Conservation (phyloP, 2,329 filamentous ascomycete genomes). For the Aspergillus fructus region DNA sequence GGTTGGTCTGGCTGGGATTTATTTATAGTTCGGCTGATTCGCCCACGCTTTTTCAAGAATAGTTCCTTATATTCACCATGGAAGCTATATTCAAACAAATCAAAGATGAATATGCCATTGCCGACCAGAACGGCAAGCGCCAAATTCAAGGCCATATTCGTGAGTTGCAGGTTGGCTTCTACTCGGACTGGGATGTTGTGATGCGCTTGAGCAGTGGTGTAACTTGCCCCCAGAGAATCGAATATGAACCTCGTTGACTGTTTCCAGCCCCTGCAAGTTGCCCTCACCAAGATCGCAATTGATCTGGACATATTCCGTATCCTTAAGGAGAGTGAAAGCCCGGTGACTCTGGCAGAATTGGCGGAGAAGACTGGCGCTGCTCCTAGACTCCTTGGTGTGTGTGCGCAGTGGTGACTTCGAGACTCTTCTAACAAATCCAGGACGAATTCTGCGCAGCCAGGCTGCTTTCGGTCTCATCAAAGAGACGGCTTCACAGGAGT, state of each 20-base stretch:
- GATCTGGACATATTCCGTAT: background rate
- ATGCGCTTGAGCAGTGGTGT: slow-evolving; percentile 2
- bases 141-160: background rate
- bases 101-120: background rate
- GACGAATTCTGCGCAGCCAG: slow-evolving; percentile 28
- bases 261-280: background rate
- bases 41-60: background rate
- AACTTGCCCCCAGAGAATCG: background rate
- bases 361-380: background rate
- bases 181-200: background rate
- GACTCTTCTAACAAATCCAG: slow-evolving; percentile 4
- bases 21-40: background rate
- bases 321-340: background rate
- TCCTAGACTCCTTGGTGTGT: background rate
- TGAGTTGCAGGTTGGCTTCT: background rate
- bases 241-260: background rate
- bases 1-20: background rate
- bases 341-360: background rate
- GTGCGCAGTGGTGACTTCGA: background rate
- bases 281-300: background rate
- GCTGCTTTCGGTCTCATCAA: slow-evolving; percentile 19
- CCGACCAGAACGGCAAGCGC: background rate
- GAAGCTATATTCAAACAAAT: background rate
- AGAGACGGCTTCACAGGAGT: slow-evolving; percentile 7
- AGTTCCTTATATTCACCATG: background rate